These are phyloP conservation scores for Clarireedia monteithiana DNA, from an alignment of 2,329 filamentous ascomycete species.

Conservation along the genomic window DNA sequence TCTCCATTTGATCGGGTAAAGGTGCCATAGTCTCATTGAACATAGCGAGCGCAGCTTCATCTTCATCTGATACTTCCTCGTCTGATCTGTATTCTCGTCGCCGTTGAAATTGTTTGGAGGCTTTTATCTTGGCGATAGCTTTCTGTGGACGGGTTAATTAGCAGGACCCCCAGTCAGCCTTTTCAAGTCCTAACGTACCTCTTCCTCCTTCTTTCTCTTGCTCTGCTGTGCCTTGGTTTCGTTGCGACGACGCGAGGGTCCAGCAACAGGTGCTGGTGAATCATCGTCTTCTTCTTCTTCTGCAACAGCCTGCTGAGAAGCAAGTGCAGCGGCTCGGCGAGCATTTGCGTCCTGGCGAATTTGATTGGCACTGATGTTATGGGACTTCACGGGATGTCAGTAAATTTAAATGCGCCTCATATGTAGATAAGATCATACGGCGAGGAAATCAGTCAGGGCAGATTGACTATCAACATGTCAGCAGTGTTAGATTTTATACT, in stretches of 20 bases:
- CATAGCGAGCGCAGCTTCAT: slow-evolving; percentile 43
- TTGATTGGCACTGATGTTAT: slow-evolving; percentile 60
- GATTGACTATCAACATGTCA: slow-evolving; percentile 40
- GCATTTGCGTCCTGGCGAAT: slow-evolving; percentile 44
- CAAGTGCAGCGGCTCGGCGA: slow-evolving; percentile 36
- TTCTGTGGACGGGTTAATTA: slow-evolving; percentile 30
- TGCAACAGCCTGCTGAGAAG: slow-evolving; percentile 18
- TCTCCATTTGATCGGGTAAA: slow-evolving; percentile 67
- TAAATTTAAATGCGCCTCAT: neutral
- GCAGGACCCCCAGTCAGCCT: too few species aligned
- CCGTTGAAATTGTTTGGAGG: slow-evolving; percentile 50
- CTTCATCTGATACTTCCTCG: slow-evolving; percentile 36
- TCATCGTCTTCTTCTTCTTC: slow-evolving; percentile 31
- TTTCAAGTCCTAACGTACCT: slow-evolving; percentile 23
- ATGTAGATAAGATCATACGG: slow-evolving; percentile 36
- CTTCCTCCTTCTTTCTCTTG: slow-evolving; percentile 33
- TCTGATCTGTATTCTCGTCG: slow-evolving; percentile 36
- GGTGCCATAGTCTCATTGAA: slow-evolving; percentile 37
- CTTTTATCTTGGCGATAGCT: slow-evolving; percentile 54
- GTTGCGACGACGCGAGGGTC: slow-evolving; percentile 21
- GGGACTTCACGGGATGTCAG: slow-evolving; percentile 42
- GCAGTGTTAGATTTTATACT: neutral
- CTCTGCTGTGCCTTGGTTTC: slow-evolving; percentile 25
- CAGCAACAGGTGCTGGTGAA: slow-evolving; percentile 16
- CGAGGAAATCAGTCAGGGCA: slow-evolving; percentile 60